Percentiles rank a stretch among this genome's conserved stretches.
Conservation (phyloP, 495 filamentous ascomycete species). For the Talaromyces thailandensis region DNA sequence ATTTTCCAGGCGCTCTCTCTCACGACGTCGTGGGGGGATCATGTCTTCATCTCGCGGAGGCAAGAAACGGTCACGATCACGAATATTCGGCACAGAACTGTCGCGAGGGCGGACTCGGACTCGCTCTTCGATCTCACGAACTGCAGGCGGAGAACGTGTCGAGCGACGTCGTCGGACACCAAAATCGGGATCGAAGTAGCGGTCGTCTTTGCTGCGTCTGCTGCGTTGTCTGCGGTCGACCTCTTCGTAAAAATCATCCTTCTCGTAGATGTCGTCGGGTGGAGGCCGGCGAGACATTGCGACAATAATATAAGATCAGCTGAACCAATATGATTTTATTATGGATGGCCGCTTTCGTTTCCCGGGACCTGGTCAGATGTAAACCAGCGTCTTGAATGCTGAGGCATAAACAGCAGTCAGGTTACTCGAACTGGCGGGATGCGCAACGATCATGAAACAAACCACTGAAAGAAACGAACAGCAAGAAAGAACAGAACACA, state of each 20-base stretch:
- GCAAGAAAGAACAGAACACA: neutral
- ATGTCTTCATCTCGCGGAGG: conserved; percentile 15
- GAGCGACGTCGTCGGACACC: conserved; percentile 1
- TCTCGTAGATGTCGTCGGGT: conserved; percentile 22
- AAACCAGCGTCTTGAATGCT: too few species aligned
- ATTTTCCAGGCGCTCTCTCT: conserved; percentile 9
- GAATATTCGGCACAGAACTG: conserved; percentile 12
- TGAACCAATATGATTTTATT: neutral
- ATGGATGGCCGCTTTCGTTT: too few species aligned
- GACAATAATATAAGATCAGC: neutral
- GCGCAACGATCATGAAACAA: neutral
- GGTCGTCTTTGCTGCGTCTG: conserved; percentile 11
- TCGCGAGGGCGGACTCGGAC: neutral
- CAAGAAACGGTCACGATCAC: conserved; percentile 12
- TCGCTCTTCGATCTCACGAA: conserved; percentile 5
- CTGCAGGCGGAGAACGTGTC: neutral
- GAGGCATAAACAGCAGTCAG: neutral
- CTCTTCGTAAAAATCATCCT: conserved; percentile 15
- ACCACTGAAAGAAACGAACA: neutral
- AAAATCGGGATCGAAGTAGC: conserved; percentile 1
- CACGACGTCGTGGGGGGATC: conserved; percentile 9
- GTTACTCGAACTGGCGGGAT: neutral
- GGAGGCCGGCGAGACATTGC: conserved; percentile 29
- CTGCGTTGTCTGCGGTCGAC: conserved; percentile 4
- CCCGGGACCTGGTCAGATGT: too few species aligned